Evolutionary conservation across 345 rosid genomes (phyloP).

Genomic region (Jatropha curcas): DNA sequence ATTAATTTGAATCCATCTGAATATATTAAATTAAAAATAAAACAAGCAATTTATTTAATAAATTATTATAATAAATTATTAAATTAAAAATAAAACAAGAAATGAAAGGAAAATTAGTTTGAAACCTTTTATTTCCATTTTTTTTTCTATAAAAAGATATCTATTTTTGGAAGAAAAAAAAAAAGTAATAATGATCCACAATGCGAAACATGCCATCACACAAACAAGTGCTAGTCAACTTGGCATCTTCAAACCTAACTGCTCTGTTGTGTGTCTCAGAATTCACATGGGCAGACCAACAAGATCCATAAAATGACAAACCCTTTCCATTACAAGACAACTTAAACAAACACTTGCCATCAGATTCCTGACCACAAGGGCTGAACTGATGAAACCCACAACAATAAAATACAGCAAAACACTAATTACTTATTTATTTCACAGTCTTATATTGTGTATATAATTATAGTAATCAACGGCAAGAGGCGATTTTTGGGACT

Average conservation of each 20-base stretch:
- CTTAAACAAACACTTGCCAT: not conserved
- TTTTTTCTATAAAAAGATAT: no score
- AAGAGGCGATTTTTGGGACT: not conserved
- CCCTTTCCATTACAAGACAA: constrained; percentile 27
- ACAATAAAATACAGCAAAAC: not conserved
- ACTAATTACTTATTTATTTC: constrained; percentile 22
- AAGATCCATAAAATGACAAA: constrained; percentile 17
- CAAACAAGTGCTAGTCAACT: constrained; percentile 10
- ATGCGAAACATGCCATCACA: not conserved
- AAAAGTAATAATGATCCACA: constrained; percentile 5
- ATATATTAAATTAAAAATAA: no score
- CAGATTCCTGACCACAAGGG: constrained; percentile 22
- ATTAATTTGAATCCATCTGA: no score
- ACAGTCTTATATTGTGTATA: constrained; percentile 1
- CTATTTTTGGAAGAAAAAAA: no score
- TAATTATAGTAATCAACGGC: constrained; percentile 14
- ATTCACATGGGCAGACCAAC: constrained; percentile 22
- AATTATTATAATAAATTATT: no score
- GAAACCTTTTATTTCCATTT: no score
- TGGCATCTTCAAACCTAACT: constrained; percentile 6
- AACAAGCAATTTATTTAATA: no score
- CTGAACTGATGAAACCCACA: not conserved
- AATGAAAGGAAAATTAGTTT: no score
- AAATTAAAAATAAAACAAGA: no score
- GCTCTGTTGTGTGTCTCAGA: no score